These are phyloP conservation scores for Fagopyrum homotropicum DNA, from an alignment of 148 eudicot species.

Conservation along the genomic window DNA sequence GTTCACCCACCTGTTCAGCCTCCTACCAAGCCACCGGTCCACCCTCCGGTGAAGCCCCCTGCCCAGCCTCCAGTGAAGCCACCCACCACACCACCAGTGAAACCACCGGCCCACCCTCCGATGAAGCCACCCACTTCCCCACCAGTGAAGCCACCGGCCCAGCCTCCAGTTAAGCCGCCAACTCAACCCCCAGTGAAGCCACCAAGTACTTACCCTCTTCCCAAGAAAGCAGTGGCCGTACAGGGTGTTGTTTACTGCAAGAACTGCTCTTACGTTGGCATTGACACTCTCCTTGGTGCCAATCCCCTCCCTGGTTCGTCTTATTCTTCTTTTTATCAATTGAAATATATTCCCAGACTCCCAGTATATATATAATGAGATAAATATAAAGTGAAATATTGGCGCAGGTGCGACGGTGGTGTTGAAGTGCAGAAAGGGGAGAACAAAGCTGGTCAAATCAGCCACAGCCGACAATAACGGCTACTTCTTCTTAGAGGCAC, in stretches of 20 bases:
- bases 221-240: constrained; percentile 13
- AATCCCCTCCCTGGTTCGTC: constrained; percentile 16
- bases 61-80: background rate
- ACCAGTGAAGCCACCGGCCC: constrained; percentile 6
- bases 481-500: constrained; percentile 22
- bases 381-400: too few species aligned
- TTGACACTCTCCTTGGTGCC: constrained; percentile 17
- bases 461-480: constrained; percentile 20
- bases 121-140: background rate
- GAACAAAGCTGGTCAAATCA: background rate
- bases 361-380: too few species aligned
- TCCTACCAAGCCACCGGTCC: background rate
- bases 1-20: constrained; percentile 4
- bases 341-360: too few species aligned
- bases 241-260: constrained; percentile 24
- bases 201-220: constrained; percentile 4
- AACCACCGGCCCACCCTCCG: background rate
- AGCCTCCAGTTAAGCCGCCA: constrained; percentile 7
- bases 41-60: constrained; percentile 12
- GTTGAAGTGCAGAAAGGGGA: constrained; percentile 13
- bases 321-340: background rate
- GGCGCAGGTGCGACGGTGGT: constrained; percentile 21
- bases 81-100: constrained; percentile 1
- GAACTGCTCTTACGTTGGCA: constrained; percentile 16
- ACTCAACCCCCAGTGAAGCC: constrained; percentile 2